Evolutionary conservation across 2,329 filamentous ascomycete species (phyloP).

Genomic region (Colletotrichum godetiae): DNA sequence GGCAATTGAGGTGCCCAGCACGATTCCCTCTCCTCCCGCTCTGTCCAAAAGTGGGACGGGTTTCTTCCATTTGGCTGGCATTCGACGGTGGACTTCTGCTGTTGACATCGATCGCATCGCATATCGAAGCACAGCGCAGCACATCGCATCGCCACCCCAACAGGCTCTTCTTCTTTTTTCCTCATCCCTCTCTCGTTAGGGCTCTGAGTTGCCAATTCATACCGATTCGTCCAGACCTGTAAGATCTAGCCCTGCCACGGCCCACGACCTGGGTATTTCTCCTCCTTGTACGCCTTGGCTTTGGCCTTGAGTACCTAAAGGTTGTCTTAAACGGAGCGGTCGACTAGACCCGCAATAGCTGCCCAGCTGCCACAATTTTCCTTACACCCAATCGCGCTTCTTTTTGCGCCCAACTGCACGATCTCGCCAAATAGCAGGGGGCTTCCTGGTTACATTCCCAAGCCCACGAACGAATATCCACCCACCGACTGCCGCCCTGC

Average conservation of each 20-base stretch:
- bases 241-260: background rate
- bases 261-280: too few relatives aligned
- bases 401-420: conserved; percentile 37
- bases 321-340: conserved; percentile 27
- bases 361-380: conserved; percentile 35
- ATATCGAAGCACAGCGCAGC: conserved; percentile 11
- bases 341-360: conserved; percentile 37
- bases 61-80: conserved; percentile 2
- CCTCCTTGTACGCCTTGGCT: conserved; percentile 7
- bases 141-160: conserved; percentile 17
- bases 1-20: background rate
- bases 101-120: conserved; percentile 8
- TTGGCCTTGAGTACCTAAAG: conserved; percentile 15
- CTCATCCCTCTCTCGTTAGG: background rate
- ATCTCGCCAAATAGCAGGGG: conserved; percentile 36
- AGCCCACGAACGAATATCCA: conserved; percentile 34
- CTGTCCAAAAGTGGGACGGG: background rate
- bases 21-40: background rate
- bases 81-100: background rate
- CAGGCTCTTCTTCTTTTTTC: background rate
- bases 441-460: conserved; percentile 30
- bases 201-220: background rate
- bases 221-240: conserved; percentile 9
- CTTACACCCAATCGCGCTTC: conserved; percentile 35
- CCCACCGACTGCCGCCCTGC: conserved; percentile 31